Conservation (phyloP, 768 basidiomycete species). For the Calocybe indica region DNA sequence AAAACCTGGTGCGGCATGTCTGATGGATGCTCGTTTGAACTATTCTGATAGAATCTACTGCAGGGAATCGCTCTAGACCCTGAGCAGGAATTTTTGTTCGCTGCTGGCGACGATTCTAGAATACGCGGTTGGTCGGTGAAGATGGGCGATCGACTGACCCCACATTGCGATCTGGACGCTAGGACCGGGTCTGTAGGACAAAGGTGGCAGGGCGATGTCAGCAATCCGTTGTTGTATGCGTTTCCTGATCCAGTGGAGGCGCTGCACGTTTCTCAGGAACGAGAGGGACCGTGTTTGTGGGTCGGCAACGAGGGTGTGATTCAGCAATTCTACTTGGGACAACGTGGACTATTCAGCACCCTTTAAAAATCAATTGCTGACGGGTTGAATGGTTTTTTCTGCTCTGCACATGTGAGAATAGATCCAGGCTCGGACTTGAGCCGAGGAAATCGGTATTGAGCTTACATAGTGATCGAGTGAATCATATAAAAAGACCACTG, state of each 20-base stretch:
- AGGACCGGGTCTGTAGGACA: not conserved
- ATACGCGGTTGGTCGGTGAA: slow-evolving; percentile 67
- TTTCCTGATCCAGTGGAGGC: slow-evolving; percentile 36
- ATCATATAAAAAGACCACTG: not conserved
- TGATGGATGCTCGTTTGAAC: slow-evolving; percentile 13
- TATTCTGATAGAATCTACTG: slow-evolving; percentile 2
- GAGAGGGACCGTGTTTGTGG: slow-evolving; percentile 42
- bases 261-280: slow-evolving; percentile 44
- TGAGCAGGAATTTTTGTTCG: slow-evolving; percentile 52
- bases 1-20: slow-evolving; percentile 34
- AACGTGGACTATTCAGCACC: slow-evolving; percentile 2
- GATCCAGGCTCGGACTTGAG: too few species aligned
- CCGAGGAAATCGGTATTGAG: too few species aligned
- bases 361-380: too few species aligned
- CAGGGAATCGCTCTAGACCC: slow-evolving; percentile 64
- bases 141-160: slow-evolving; percentile 39
- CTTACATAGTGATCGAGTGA: not conserved
- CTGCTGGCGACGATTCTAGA: slow-evolving; percentile 59
- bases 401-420: too few species aligned
- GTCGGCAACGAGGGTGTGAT: slow-evolving; percentile 39
- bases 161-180: not conserved
- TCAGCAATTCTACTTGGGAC: slow-evolving; percentile 38
- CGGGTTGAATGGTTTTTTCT: too few species aligned
- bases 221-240: slow-evolving; percentile 24
- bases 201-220: not conserved